A percentile compares a stretch with the other conserved stretches of the same genome.
phyloP scores from a whole-genome alignment of 768 basidiomycete genomes.

The Kwoniella pini region DNA sequence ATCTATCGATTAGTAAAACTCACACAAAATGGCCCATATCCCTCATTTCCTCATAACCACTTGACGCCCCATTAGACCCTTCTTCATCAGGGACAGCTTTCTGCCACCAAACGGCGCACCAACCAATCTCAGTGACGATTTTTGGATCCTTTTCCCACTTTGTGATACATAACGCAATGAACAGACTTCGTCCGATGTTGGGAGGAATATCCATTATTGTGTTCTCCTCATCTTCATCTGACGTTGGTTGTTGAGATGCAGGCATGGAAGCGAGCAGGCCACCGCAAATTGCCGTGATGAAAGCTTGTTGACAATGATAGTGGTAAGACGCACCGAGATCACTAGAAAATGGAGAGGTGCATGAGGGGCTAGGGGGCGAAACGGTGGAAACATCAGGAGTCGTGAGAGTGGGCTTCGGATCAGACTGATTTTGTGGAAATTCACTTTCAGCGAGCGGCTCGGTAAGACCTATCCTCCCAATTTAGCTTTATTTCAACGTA shows the following conservation, averaged over 20 bases:
- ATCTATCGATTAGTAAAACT: no score
- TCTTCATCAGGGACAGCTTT: conserved; percentile 7
- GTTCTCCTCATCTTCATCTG: conserved; percentile 1
- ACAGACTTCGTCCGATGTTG: conserved; percentile 37
- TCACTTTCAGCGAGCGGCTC: no score
- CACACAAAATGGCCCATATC: conserved; percentile 49
- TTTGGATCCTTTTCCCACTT: conserved; percentile 44
- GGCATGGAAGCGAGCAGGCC: conserved; percentile 21
- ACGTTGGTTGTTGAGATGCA: not conserved
- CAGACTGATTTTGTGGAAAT: no score
- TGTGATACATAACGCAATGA: conserved; percentile 40
- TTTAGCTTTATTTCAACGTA: no score
- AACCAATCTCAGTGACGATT: conserved; percentile 46
- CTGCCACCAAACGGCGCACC: conserved; percentile 48
- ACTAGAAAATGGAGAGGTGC: not conserved
- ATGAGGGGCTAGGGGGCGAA: not conserved
- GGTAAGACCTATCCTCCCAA: no score
- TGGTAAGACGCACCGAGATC: conserved; percentile 16
- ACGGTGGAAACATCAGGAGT: not conserved
- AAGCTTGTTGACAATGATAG: conserved; percentile 42
- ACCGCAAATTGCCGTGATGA: conserved; percentile 36
- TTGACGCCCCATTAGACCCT: conserved; percentile 5
- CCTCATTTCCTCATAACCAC: conserved; percentile 33
- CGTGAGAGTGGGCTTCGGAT: no score
- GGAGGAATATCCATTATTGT: conserved; percentile 4